Base-by-base conservation (phyloP, 2,329 filamentous ascomycete genomes). In the Hortaea werneckii region DNA sequence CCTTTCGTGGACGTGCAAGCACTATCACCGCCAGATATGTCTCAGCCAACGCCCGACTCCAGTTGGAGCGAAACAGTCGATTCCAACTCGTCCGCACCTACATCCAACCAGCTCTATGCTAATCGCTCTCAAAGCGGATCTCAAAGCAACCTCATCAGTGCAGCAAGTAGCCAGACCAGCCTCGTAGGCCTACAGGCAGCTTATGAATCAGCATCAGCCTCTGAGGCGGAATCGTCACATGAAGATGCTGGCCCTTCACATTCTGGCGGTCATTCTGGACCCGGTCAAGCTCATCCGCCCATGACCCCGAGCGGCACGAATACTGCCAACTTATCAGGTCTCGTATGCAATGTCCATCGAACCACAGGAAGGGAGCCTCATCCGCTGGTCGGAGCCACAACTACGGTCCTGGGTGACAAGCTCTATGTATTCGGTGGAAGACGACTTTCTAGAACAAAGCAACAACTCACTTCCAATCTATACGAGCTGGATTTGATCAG, bases 371-470 rank as follows among this genome's bases (percentile, higher is more conserved):
- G 82, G 50, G 89, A 96, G 61, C 92, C 92, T 2, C 87, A 86
- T 59, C 85, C 92, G 2, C 72, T 96, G 2, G 92, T 98, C 0
- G 92, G 92, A 29, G 90, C 92, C 5, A 95, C 92, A 0, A 96
- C 92, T 0, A 96, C 92, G 0, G 86, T 96, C 41, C 67, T 98
- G 1, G 92, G 90, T 28, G 92, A 98, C 66, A 95, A 94, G 65
- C 75, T 98, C 20, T 98, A 95, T 64, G 89, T 96, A 3, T 98
- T 96, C 70, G 92, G 92, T 40, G 92, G 92, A 6, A 78, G 90
- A 44, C 80, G 94, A 55, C 69, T 96, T 43, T 95, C 92, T 10
- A 75, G 87, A 54, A 90, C 81, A 52, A 80, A 86, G 45, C 87
- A 89, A 6, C 83, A 87, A 42, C 71, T 98, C 50, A 95, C 89